These are phyloP conservation scores for Acephala macrosclerotiorum DNA, from an alignment of 2,329 filamentous ascomycete genomes.

Conservation along the genomic window DNA sequence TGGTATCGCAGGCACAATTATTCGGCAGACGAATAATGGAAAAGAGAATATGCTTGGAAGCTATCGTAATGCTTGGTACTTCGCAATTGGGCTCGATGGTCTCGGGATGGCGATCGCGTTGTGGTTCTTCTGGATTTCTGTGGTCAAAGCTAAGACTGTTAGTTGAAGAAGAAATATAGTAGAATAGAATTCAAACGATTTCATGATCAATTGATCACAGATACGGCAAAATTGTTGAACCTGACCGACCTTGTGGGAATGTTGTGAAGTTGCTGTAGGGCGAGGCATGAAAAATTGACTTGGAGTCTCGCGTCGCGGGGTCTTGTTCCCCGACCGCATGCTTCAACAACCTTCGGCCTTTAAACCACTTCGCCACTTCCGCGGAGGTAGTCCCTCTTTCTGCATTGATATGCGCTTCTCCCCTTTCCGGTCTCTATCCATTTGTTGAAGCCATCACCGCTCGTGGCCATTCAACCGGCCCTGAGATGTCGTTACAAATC, in stretches of 20 bases:
- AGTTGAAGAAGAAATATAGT: background rate
- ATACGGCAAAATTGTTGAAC: too few species aligned
- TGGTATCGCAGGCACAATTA: slow-evolving; percentile 51
- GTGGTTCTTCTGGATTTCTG: slow-evolving; percentile 22
- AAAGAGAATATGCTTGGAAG: slow-evolving; percentile 41
- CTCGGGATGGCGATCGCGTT: slow-evolving; percentile 18
- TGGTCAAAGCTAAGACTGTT: slow-evolving; percentile 8
- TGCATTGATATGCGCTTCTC: too few species aligned
- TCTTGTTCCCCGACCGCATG: too few species aligned
- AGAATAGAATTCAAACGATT: background rate
- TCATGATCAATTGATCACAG: background rate
- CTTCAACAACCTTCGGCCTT: too few species aligned
- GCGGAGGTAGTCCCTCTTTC: too few species aligned
- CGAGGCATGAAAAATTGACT: too few species aligned
- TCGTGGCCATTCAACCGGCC: too few species aligned
- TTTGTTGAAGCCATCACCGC: too few species aligned
- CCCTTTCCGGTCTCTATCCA: too few species aligned
- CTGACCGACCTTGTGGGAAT: too few species aligned
- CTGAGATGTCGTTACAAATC: background rate
- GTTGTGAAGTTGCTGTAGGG: background rate
- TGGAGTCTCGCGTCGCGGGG: too few species aligned
- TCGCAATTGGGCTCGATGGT: slow-evolving; percentile 47
- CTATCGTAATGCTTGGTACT: slow-evolving; percentile 50
- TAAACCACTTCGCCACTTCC: too few species aligned
- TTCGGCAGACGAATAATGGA: slow-evolving; percentile 31